Evolutionary conservation across 441 rosid genomes (phyloP).

Genomic region (Francoa sonchifolia): DNA sequence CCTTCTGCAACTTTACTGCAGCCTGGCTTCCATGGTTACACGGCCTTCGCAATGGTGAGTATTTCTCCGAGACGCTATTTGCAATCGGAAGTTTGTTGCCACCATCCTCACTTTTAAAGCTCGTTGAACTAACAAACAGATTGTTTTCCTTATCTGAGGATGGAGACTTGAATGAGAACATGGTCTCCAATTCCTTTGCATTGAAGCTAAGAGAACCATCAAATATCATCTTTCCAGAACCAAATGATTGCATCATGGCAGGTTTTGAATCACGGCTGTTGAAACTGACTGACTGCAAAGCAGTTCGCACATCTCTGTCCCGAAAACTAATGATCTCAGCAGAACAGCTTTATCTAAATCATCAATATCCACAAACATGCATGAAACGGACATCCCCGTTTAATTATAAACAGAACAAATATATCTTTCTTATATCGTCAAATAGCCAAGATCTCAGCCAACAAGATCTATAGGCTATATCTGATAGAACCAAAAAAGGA

Average conservation of each 20-base stretch:
- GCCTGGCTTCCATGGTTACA: slow-evolving; percentile 46
- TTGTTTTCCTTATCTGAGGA: slow-evolving; percentile 22
- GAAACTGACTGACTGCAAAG: slow-evolving; percentile 44
- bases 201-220: slow-evolving; percentile 64
- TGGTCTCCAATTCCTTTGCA: slow-evolving; percentile 37
- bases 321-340: slow-evolving; percentile 46
- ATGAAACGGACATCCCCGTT: slow-evolving; percentile 51
- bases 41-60: slow-evolving; percentile 27
- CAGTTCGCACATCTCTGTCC: slow-evolving; percentile 27
- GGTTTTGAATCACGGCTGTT: slow-evolving; percentile 33
- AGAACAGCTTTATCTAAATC: slow-evolving; percentile 45
- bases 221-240: slow-evolving; percentile 47
- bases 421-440: not conserved
- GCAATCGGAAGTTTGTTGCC: slow-evolving; percentile 10
- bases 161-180: slow-evolving; percentile 31
- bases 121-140: slow-evolving; percentile 13
- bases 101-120: slow-evolving; percentile 15
- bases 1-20: slow-evolving; percentile 73
- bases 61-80: slow-evolving; percentile 4
- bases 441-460: slow-evolving; percentile 7
- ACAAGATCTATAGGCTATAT: slow-evolving; percentile 1
- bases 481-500: not conserved
- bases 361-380: slow-evolving; percentile 33
- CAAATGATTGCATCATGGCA: slow-evolving; percentile 31
- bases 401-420: not conserved